Evolutionary conservation across 2,329 filamentous ascomycete genomes (phyloP), one percentile per base, ranked within the genome.

Genomic region (Fusarium sp.): DNA sequence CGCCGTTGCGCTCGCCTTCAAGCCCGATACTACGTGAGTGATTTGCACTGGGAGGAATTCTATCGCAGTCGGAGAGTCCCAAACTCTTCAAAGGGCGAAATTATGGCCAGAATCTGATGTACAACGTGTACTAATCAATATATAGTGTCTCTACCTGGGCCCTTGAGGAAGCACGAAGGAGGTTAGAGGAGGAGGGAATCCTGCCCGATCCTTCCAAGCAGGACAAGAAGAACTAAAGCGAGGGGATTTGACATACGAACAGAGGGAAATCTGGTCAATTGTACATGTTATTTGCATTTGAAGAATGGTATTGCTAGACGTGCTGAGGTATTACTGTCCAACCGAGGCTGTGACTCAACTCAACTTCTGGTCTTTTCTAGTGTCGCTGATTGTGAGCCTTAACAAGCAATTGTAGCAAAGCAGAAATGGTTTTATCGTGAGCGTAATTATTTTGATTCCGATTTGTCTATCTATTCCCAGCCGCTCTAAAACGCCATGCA

Each of bases 81-180:
- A 7, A 4, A n/a, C 39, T 30, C 43, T 23, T 9, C 27, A 13
- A 19, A 39, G 17, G 25, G 52, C 60, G 41, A 40, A 47, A 35
- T 39, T n/a, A 15, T 44, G 46, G 46, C 25, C 30, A 37, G 20
- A 14, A 22, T 40, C 32, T 72, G 68, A 53, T 70, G 67, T 15
- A 41, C n/a, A 41, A 19, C 27, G 30, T 44, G 23, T 44, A 35
- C 77, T 80, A 73, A 80, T 69, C 22, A 19, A 27, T 52, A 19
- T 59, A 64, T 75, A 99, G 96, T 80, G 97, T 99, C 88, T 96
- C 98, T 85, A 98, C 95, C 56, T 99, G 96, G 96, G 96, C 96
- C 67, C 89, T 99, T 43, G 96, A 99, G 83, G 96, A 99, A 84
- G 96, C 96, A 53, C 88, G 96, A 77, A 88, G 96, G 84, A 88